A percentile compares a stretch with the other conserved stretches of the same genome.
Conservation (phyloP, 2,329 filamentous ascomycete genomes). For the Alternaria longipes region DNA sequence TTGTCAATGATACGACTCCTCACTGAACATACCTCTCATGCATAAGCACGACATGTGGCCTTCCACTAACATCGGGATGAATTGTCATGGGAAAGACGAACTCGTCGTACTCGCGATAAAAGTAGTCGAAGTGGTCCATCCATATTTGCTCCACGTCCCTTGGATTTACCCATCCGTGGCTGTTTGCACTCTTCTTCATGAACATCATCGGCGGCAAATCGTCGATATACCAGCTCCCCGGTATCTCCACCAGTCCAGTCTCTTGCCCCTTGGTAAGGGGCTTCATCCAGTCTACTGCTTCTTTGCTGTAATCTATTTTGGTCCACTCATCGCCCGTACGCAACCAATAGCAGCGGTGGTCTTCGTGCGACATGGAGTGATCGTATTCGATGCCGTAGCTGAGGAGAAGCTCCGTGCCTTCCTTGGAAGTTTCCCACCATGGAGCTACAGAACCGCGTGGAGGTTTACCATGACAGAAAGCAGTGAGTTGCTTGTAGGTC, state of each 20-base stretch:
- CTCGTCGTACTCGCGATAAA: conserved; percentile 78
- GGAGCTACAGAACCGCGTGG: conserved; percentile 77
- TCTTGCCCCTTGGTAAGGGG: conserved; percentile 66
- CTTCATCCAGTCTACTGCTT: conserved; percentile 72
- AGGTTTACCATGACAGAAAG: conserved; percentile 73
- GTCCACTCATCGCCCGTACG: conserved; percentile 72
- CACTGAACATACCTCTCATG: conserved; percentile 67
- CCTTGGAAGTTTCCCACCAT: conserved; percentile 77
- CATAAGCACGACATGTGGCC: conserved; percentile 77
- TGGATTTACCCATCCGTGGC: conserved; percentile 67
- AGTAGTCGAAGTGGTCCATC: conserved; percentile 75
- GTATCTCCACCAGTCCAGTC: conserved; percentile 73
- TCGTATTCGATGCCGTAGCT: conserved; percentile 76
- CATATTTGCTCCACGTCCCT: conserved; percentile 72
- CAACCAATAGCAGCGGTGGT: conserved; percentile 71
- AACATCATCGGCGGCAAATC: conserved; percentile 73
- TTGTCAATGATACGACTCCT: too few relatives aligned
- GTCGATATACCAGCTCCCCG: conserved; percentile 71
- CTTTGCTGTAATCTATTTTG: conserved; percentile 72
- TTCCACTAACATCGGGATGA: conserved; percentile 71
- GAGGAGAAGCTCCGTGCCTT: conserved; percentile 71
- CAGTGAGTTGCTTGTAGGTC: conserved; percentile 74
- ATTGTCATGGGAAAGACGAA: conserved; percentile 82
- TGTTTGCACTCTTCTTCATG: conserved; percentile 71
- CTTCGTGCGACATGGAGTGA: conserved; percentile 72